phyloP scores from a whole-genome alignment of 106 monocot genomes.

The Alisma plantagoaquatica region DNA sequence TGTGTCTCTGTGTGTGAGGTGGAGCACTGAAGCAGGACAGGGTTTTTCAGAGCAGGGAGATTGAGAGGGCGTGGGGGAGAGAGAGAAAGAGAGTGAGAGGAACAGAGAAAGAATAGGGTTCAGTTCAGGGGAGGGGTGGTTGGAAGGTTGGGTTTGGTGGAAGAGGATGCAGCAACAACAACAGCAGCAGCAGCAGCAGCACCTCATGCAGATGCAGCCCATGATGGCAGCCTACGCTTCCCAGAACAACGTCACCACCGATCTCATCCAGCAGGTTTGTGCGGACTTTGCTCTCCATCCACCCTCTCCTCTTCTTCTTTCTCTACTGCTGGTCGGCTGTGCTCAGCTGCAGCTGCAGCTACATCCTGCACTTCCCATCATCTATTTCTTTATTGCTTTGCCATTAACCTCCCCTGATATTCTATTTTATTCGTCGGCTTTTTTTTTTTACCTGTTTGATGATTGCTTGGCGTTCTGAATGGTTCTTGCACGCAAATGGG shows the following conservation, averaged over 20 bases:
- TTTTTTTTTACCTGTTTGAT: too few relatives aligned
- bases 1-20: too few relatives aligned
- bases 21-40: neutral
- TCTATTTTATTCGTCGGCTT: too few relatives aligned
- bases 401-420: too few relatives aligned
- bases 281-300: neutral
- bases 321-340: too few relatives aligned
- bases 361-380: too few relatives aligned
- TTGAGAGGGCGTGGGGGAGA: constrained; percentile 11
- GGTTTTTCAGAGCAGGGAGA: neutral
- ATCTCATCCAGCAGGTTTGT: constrained; percentile 61
- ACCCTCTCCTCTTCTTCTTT: neutral
- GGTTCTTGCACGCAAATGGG: too few relatives aligned
- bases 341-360: too few relatives aligned
- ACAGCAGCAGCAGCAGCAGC: constrained; percentile 45
- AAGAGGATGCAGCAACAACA: neutral
- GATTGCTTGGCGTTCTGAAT: too few relatives aligned
- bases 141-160: too few relatives aligned
- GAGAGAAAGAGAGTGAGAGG: constrained; percentile 2
- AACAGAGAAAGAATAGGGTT: neutral
- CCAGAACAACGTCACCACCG: constrained; percentile 54
- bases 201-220: constrained; percentile 75
- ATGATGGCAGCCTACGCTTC: constrained; percentile 59
- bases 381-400: too few relatives aligned
- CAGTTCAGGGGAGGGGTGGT: constrained; percentile 4